Evolutionary conservation across 176 grass and related monocot species (phyloP), one percentile per base, ranked within the genome.

Genomic region (Neostapfia colusana): DNA sequence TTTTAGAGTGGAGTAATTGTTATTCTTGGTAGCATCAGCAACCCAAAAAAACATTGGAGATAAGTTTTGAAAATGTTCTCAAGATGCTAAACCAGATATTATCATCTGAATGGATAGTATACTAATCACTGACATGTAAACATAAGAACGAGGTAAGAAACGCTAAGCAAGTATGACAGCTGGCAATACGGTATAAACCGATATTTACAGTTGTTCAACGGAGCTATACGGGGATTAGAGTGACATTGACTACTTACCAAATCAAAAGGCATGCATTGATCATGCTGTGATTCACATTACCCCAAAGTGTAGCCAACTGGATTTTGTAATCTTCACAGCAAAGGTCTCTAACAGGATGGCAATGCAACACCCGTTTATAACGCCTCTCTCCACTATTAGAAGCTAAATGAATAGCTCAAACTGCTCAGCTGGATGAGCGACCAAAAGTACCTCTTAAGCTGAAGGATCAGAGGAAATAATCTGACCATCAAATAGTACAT

Each of bases 171-270:
- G 23, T 38, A 42, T 6, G 48, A 37, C 9, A 50, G 1, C 11
- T 63, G 10, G 28, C 4, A 24, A 36, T 61, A 68, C 7, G 26
- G 71, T 44, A 64, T 20, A 9, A 66, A 79, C 37, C 10, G 15
- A 57, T 18, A 44, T 44, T 56, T 56, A 56, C 67, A 65, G 21
- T 45, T 42, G 37, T 10, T 9, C 39, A 57, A 79, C 28, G 2
- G 64, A 85, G 35, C 18, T 65, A 65, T 82, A 35, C 16, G 39
- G 54, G 46, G 50, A 17, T 37, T 7, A 1, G 9, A 26, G 13
- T 57, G 44, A 1, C 38, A 46, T 16, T 26, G 83, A 73, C 23
- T 57, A 79, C 25, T 66, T 85, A 85, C 75, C 58, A 36, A 79
- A 55, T 79, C 41, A 85, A 66, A n/a, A 72, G 25, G 37, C 14